phyloP scores from a whole-genome alignment of 345 rosid species.

The Raphanus raphanistrum region DNA sequence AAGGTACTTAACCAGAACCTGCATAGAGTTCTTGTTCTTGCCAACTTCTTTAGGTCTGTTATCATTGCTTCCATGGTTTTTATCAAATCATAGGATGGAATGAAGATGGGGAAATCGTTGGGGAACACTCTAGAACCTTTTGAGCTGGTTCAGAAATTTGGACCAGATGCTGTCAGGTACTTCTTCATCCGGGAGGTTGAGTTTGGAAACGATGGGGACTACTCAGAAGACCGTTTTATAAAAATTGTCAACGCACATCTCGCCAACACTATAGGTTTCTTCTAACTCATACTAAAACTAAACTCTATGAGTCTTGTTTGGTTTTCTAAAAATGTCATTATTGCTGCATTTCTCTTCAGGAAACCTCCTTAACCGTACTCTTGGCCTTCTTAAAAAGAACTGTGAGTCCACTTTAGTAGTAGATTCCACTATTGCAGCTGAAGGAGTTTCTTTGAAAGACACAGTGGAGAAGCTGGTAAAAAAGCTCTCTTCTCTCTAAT shows the following conservation, averaged over 20 bases:
- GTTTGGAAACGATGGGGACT: conserved; percentile 93
- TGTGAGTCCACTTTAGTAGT: conserved; percentile 74
- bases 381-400: conserved; percentile 87
- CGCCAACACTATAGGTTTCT: conserved; percentile 82
- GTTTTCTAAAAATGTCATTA: neutral
- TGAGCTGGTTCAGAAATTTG: conserved; percentile 76
- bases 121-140: conserved; percentile 92
- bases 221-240: conserved; percentile 87
- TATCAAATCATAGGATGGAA: conserved; percentile 77
- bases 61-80: conserved; percentile 20
- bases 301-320: neutral
- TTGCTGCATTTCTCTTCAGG: conserved; percentile 46
- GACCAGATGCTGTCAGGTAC: conserved; percentile 89
- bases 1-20: conserved; percentile 51
- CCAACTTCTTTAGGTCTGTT: neutral
- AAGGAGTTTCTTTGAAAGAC: conserved; percentile 62
- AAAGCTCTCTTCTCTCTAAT: conserved; percentile 2
- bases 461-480: conserved; percentile 71
- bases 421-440: conserved; percentile 72
- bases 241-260: conserved; percentile 91
- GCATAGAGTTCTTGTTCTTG: conserved; percentile 2
- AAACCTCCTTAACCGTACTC: conserved; percentile 91
- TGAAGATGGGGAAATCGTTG: conserved; percentile 97
- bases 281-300: conserved; percentile 15
- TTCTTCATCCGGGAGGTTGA: conserved; percentile 90